Evolutionary conservation across 2,329 filamentous ascomycete species (phyloP), one percentile per base, ranked within the genome.

Genomic region (Aspergillus ochraceoroseus): DNA sequence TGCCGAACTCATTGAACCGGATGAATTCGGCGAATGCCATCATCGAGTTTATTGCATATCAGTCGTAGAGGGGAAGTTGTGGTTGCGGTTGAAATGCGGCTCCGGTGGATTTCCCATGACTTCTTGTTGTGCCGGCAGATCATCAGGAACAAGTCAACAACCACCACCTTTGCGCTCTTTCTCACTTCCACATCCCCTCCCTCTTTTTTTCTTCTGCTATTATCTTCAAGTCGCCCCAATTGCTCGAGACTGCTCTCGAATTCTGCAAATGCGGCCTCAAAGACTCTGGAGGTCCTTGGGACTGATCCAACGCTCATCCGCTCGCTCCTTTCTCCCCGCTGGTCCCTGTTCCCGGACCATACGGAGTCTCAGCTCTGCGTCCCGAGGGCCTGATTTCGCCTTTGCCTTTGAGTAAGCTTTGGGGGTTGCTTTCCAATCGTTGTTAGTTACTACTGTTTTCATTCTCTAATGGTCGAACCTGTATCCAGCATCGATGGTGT

Each of bases 401-500:
- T 70, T 70, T 52, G 67, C 67, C 23, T 67, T 71, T 46, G 68
- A 71, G 68, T 71, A 59, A 56, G 61, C 55, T 12, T n/a, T 13
- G 8, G 7, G 19, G 7, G 26, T 22, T 22, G 20, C 20, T 22
- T 5, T 9, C 5, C 9, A 5, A 22, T 5, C 5, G 5, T 5
- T 22, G 20, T 18, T 31, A 13, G 29, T 18, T 31, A 11, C 18
- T 5, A 31, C 29, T 17, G 3, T 8, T 23, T 12, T n/a, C n/a
- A n/a, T n/a, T n/a, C n/a, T n/a, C n/a, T n/a, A n/a, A n/a, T n/a
- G n/a, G n/a, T n/a, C n/a, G n/a, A n/a, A n/a, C 20, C 20, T 22
- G 20, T 5, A 12, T 23, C 31, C 50, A 85, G 79, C 64, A 94
- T 98, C 60, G 92, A 98, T 64, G 92, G 92, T 41, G 92, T 98